Base-by-base conservation (phyloP, 1,284 basidiomycete species). In the Erythrobasidium hasegawianum region DNA sequence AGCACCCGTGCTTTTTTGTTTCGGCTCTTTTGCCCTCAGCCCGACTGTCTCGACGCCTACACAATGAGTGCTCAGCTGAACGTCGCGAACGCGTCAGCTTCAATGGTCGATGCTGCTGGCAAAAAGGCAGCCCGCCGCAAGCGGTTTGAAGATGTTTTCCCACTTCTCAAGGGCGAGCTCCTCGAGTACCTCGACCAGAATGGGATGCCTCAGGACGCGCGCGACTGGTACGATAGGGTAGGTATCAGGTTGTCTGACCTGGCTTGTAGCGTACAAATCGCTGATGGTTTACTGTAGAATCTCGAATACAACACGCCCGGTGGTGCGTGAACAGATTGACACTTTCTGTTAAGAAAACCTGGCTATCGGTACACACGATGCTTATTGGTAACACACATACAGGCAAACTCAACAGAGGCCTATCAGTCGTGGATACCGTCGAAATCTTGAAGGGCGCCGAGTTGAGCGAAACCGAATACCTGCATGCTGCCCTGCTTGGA, bases 231-330 rank as follows among this genome's bases (percentile, higher is more conserved):
- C 80, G 81, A 83, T 71, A 81, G 81, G 73, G 89, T 90, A 62
- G 53, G 84, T 27, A 33, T 24, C 22, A 47, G 22, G 13, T 11
- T 33, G 13, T 33, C 27, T 54, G 60, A 33, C 11, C 33, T 33
- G 11, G 33, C 33, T 5, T 33, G 33, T 33, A 49, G 39, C 26
- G 11, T 9, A 13, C 16, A 27, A 24, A 29, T 43, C 29, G 40
- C 26, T 22, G 27, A 43, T 45, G 47, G 13, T 20, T n/a, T 53
- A 22, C 52, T 39, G 83, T 70, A 96, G 91, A 93, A 85, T 76
- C 81, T 98, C 69, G 86, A 96, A 75, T 90, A 94, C 82, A 98
- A 98, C 79, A 88, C 90, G 9, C 92, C 94, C 0, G 91, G 92
- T 16, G 93, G 80, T 79, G 39, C 54, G 75, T 59, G 1, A 26